Base-by-base conservation (phyloP, 1,284 basidiomycete genomes). In the Sporisorium graminicola region DNA sequence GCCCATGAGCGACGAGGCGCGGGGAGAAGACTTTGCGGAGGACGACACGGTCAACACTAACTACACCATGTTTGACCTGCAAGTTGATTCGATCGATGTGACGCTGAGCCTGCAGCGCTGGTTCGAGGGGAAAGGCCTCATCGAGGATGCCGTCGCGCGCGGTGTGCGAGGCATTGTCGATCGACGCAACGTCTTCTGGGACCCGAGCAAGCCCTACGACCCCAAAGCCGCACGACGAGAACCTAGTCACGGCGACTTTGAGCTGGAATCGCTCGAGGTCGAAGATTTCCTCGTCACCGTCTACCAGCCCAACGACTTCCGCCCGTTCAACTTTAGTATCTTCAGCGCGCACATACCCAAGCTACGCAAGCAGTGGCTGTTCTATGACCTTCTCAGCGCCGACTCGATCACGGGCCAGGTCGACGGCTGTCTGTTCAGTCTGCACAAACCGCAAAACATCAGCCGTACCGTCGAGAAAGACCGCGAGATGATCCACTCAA, bases 391-490 rank as follows among this genome's bases (percentile, higher is more conserved):
- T 5, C 81, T 87, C 40, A 91, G 90, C 50, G 96, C 96, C 0
- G 95, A 98, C 79, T 93, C 92, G 64, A 93, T 98, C 62, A 96
- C 97, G 5, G 96, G 96, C 0, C 97, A 99, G 85, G 93, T 96
- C 77, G 96, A 99, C 85, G 98, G 98, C 81, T 99, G 97, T 82
- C 85, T 99, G 16, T 98, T 98, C 88, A 98, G 95, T 82, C 86
- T 99, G 73, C 96, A 99, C 86, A 94, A 92, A 85, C 96, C 96
- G 9, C 96, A 99, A 87, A 96, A 93, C 85, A 94, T 99, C 55
- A 94, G 95, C 5, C 89, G 93, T 71, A 95, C 93, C 5, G 93
- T 91, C 51, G 91, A 95, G 73, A 87, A 92, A 51, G 91, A 81
- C 26, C 65, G 72, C 35, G 75, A 79, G 60, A 65, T 66, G 56